A percentile compares a stretch with the other conserved stretches of the same genome.
Conservation (phyloP, 768 basidiomycete genomes). For the Boletus sensibilis region DNA sequence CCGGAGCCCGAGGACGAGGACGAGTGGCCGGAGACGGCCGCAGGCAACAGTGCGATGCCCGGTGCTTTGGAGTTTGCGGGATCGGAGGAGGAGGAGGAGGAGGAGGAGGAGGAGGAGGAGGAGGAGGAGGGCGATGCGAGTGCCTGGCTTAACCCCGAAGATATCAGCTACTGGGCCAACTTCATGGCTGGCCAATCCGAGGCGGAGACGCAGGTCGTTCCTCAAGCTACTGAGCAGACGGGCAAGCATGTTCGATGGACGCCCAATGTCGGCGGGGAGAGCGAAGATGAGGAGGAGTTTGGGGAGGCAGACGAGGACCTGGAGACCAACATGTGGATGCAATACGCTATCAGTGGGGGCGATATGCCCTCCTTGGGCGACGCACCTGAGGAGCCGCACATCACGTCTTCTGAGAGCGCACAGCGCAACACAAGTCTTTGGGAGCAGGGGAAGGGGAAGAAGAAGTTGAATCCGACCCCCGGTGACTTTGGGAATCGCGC, state of each 20-base stretch:
- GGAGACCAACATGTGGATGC: conserved; percentile 29
- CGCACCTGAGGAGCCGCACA: conserved; percentile 2
- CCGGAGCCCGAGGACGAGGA: conserved; percentile 19
- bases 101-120: conserved; percentile 22
- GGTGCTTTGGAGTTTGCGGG: conserved; percentile 3
- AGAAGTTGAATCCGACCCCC: conserved; percentile 12
- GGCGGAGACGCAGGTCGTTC: conserved; percentile 1
- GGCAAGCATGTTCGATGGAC: conserved; percentile 30
- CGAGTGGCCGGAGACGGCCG: background rate
- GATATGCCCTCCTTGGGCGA: conserved; percentile 16
- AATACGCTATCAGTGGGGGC: conserved; percentile 30
- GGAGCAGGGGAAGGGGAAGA: conserved; percentile 27
- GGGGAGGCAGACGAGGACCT: conserved; percentile 18
- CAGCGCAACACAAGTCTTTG: conserved; percentile 14
- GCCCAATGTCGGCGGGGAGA: conserved; percentile 17
- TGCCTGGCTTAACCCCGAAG: conserved; percentile 26
- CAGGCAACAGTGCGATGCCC: conserved; percentile 1
- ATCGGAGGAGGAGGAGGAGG: conserved; percentile 14
- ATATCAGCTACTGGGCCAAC: conserved; percentile 30
- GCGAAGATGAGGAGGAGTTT: conserved; percentile 23
- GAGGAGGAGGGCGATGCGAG: conserved; percentile 23
- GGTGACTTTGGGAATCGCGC: conserved; percentile 24
- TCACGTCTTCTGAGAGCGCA: background rate
- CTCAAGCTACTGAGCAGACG: conserved; percentile 3
- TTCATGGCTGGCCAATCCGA: conserved; percentile 22